A percentile compares a stretch with the other conserved stretches of the same genome.
Conservation (phyloP, 345 rosid genomes). For the Bruguiera gymnorhiza region DNA sequence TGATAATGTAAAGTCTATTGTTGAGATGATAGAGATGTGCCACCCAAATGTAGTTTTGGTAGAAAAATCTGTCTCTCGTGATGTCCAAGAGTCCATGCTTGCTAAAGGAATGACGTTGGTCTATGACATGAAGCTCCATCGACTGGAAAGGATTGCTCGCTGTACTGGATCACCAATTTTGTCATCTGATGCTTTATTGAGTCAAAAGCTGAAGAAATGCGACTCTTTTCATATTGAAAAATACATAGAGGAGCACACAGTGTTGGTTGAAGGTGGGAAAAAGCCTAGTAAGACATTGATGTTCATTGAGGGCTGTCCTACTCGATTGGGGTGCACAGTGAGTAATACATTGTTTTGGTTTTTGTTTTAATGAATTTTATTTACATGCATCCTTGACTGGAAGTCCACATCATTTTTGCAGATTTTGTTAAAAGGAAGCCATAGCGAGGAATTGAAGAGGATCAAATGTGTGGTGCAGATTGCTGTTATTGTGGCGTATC, state of each 20-base stretch:
- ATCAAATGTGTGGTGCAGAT: constrained; percentile 72
- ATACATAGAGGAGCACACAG: constrained; percentile 78
- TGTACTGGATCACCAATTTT: constrained; percentile 77
- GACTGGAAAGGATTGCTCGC: constrained; percentile 74
- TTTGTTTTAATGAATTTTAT: not conserved
- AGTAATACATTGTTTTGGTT: constrained; percentile 28
- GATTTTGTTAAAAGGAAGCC: constrained; percentile 91
- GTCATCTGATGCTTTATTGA: constrained; percentile 47
- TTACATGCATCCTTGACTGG: not conserved
- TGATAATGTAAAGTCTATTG: constrained; percentile 51
- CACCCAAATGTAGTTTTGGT: constrained; percentile 83
- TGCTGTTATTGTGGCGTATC: constrained; percentile 70
- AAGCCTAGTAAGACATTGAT: constrained; percentile 80
- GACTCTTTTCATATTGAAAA: constrained; percentile 79
- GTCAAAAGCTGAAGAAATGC: constrained; percentile 70
- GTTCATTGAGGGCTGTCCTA: constrained; percentile 91
- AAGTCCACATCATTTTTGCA: constrained; percentile 31
- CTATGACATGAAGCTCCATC: constrained; percentile 92
- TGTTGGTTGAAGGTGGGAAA: constrained; percentile 63
- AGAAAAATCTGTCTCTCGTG: constrained; percentile 84
- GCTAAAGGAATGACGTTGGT: constrained; percentile 73
- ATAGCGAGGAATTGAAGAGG: constrained; percentile 74
- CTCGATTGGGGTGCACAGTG: constrained; percentile 84
- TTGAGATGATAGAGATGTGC: constrained; percentile 55
- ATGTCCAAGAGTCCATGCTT: constrained; percentile 74